Conservation (phyloP, 805 yeast genomes). For the Ogataea thermomethanolica region DNA sequence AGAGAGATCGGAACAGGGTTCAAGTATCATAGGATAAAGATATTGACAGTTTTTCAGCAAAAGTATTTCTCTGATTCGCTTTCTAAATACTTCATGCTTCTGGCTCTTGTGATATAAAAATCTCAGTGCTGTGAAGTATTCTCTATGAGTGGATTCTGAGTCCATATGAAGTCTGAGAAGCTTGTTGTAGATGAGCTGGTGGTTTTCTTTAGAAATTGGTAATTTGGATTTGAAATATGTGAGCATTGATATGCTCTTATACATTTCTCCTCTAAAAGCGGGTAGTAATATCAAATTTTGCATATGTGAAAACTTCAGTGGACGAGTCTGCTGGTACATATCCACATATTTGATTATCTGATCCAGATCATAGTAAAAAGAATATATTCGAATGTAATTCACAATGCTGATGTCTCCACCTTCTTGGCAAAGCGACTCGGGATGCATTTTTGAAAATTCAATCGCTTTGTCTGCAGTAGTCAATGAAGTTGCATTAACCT, state of each 20-base stretch:
- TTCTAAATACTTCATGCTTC: neutral
- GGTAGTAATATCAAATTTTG: constrained; percentile 6
- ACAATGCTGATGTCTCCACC: constrained; percentile 1
- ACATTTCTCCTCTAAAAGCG: constrained; percentile 8
- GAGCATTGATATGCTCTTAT: constrained; percentile 10
- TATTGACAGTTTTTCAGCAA: neutral
- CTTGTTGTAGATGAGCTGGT: neutral
- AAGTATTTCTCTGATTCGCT: neutral
- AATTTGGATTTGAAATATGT: constrained; percentile 4
- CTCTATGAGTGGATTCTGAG: neutral
- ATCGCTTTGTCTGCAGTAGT: constrained; percentile 9
- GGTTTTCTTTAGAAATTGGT: neutral
- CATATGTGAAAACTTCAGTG: constrained; percentile 5
- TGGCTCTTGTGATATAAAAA: constrained; percentile 11
- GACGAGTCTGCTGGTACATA: neutral
- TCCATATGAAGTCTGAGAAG: constrained; percentile 3
- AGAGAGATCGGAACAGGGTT: constrained; percentile 9
- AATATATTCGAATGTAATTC: constrained; percentile 12
- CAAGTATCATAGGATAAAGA: neutral
- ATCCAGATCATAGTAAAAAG: constrained; percentile 11
- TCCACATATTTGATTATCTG: constrained; percentile 4
- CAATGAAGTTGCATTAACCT: neutral
- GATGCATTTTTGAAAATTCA: constrained; percentile 7
- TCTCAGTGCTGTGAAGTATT: constrained; percentile 3
- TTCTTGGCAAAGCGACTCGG: constrained; percentile 10